Evolutionary conservation across 2,329 filamentous ascomycete genomes (phyloP), one percentile per base, ranked within the genome.

Genomic region (Chrysosphaeria jannelii): DNA sequence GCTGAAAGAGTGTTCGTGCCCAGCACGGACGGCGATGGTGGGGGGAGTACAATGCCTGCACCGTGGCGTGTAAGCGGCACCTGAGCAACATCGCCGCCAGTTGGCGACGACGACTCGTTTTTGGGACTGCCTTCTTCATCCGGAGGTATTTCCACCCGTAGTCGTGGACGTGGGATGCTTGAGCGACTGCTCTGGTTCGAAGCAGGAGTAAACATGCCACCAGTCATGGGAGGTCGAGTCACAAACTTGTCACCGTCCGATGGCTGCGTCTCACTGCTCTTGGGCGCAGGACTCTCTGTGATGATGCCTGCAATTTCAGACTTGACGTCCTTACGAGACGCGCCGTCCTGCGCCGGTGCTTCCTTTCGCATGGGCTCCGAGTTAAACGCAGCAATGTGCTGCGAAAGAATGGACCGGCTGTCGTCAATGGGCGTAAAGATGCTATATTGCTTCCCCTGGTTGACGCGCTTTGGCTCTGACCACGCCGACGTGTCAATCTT

Each of bases 391-490:
- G 62, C 65, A 30, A 72, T 66, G 40, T 90, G 78, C 32, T 81
- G 74, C 8, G 75, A 76, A 20, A 91, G 47, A 28, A 91, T 68
- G 2, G 79, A 91, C 23, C 74, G 61, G 35, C 71, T 78, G 39
- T 90, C 79, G 36, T 93, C 85, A 30, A 97, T 89, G 0, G 85
- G 85, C 0, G 85, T 97, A 39, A 93, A 93, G 28, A 97, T 93
- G 41, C 79, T 91, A 39, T 79, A 69, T 12, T 69, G 68, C 40
- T 79, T 79, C 16, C 72, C 66, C 36, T 68, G 71, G 3, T n/a
- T n/a, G n/a, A n/a, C n/a, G n/a, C n/a, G n/a, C n/a, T n/a, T n/a
- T n/a, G n/a, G n/a, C n/a, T n/a, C n/a, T n/a, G n/a, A n/a, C n/a
- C n/a, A n/a, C n/a, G n/a, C n/a, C n/a, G n/a, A n/a, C n/a, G n/a